Conservation (phyloP, 1,139 yeast genomes). For the Nakaseomyces nivariensis region DNA sequence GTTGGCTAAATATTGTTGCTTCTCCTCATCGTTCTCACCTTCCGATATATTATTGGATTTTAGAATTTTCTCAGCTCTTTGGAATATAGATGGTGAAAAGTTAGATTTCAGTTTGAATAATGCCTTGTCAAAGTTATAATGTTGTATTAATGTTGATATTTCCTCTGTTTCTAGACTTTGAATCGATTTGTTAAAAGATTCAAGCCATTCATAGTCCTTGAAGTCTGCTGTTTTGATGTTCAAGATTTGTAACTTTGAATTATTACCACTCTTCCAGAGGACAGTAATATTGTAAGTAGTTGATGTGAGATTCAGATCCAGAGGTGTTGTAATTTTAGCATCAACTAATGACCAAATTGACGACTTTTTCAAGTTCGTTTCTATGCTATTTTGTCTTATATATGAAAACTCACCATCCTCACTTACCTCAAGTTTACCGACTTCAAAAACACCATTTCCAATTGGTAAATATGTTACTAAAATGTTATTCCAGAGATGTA, state of each 20-base stretch:
- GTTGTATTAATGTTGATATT: slow-evolving; percentile 7
- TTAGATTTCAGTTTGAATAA: slow-evolving; percentile 19
- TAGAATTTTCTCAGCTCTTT: slow-evolving; percentile 19
- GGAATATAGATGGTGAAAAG: slow-evolving; percentile 17
- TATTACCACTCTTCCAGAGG: slow-evolving; percentile 57
- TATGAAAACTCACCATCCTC: slow-evolving; percentile 12
- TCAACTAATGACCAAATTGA: slow-evolving; percentile 43
- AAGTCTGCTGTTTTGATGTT: slow-evolving; percentile 24
- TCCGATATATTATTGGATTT: slow-evolving; percentile 20
- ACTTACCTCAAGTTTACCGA: slow-evolving; percentile 32
- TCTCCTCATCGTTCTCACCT: slow-evolving; percentile 6
- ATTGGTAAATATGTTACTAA: slow-evolving; percentile 35
- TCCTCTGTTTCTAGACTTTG: slow-evolving; percentile 19
- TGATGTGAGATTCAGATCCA: slow-evolving; percentile 16
- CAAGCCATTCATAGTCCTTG: slow-evolving; percentile 23
- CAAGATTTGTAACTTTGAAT: slow-evolving; percentile 37
- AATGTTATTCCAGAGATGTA: slow-evolving; percentile 16
- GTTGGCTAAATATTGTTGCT: slow-evolving; percentile 22
- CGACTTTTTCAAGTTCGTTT: slow-evolving; percentile 26
- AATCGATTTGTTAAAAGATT: slow-evolving; percentile 22
- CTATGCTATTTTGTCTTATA: slow-evolving; percentile 9
- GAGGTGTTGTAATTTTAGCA: slow-evolving; percentile 24
- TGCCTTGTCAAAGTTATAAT: slow-evolving; percentile 14
- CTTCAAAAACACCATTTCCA: slow-evolving; percentile 36
- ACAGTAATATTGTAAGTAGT: slow-evolving; percentile 30